Conservation (phyloP, 2,329 filamentous ascomycete genomes). For the Sporothrix curviconia region DNA sequence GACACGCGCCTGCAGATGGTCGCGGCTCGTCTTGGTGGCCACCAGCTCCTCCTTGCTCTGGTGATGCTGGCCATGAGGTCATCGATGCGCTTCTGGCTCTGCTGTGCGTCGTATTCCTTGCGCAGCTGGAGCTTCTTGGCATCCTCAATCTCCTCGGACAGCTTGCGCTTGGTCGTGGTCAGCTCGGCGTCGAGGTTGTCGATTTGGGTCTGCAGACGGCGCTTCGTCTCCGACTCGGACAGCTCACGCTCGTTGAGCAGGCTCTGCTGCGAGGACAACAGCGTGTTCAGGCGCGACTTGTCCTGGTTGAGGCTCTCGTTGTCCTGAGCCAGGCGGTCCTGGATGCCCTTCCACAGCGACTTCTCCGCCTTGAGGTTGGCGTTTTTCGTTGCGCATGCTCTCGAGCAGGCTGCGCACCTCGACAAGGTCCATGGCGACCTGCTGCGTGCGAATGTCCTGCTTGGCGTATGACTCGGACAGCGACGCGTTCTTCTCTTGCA, state of each 20-base stretch:
- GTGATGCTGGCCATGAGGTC: conserved; percentile 77
- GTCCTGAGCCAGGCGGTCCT: conserved; percentile 79
- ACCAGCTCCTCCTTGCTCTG: conserved; percentile 81
- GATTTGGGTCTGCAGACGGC: conserved; percentile 69
- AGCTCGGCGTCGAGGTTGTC: conserved; percentile 77
- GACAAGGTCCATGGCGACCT: conserved; percentile 87
- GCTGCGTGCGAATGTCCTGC: conserved; percentile 83
- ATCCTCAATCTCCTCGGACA: conserved; percentile 77
- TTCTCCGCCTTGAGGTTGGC: conserved; percentile 94
- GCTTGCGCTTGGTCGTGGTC: conserved; percentile 69
- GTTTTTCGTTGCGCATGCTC: conserved; percentile 80
- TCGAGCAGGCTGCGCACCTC: conserved; percentile 77
- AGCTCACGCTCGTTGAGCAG: conserved; percentile 89
- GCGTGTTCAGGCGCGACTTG: conserved; percentile 71
- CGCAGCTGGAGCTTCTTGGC: conserved; percentile 73
- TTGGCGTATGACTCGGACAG: conserved; percentile 79
- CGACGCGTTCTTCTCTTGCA: conserved; percentile 73
- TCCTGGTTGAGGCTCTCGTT: conserved; percentile 81
- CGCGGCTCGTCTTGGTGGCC: conserved; percentile 75
- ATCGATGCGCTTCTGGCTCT: conserved; percentile 86
- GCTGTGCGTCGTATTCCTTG: conserved; percentile 83
- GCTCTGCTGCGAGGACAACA: conserved; percentile 78
- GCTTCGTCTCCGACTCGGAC: conserved; percentile 71
- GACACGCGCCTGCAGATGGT: conserved; percentile 82
- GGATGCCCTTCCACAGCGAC: conserved; percentile 88